Evolutionary conservation across 2,329 filamentous ascomycete species (phyloP).

Genomic region (Shiraia bambusicola): DNA sequence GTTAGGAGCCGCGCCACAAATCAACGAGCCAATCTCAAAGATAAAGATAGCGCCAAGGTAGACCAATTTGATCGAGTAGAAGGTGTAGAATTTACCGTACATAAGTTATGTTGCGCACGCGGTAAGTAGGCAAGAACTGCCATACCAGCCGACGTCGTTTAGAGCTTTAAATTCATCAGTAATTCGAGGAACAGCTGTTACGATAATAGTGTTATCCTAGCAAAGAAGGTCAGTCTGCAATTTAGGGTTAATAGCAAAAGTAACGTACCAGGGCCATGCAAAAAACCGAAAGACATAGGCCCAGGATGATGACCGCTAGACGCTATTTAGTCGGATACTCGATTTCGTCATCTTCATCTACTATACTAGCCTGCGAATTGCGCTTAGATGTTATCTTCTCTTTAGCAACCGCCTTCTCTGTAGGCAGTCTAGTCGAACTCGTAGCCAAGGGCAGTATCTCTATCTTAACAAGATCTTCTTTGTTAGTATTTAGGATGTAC

Average conservation of each 20-base stretch:
- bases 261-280: constrained; percentile 41
- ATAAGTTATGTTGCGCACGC: constrained; percentile 45
- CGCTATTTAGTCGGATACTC: constrained; percentile 42
- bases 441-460: constrained; percentile 25
- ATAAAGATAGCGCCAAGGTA: constrained; percentile 49
- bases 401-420: constrained; percentile 12
- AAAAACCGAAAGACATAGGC: constrained; percentile 41
- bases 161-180: constrained; percentile 52
- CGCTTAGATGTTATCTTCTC: constrained; percentile 18
- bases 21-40: constrained; percentile 55
- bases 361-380: constrained; percentile 17
- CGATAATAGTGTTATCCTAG: constrained; percentile 52
- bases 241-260: neutral
- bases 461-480: constrained; percentile 29
- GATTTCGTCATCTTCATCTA: constrained; percentile 31
- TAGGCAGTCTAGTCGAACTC: constrained; percentile 15
- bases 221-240: neutral
- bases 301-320: constrained; percentile 36
- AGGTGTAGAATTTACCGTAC: constrained; percentile 50
- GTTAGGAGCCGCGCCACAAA: constrained; percentile 55
- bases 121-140: constrained; percentile 46
- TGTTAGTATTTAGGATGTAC: constrained; percentile 25
- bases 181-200: constrained; percentile 52
- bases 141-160: constrained; percentile 52
- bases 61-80: constrained; percentile 51